Percentiles rank a stretch among this genome's conserved stretches.
phyloP scores from a whole-genome alignment of 371 early-diverging fungal species.

The Mucor indicus region DNA sequence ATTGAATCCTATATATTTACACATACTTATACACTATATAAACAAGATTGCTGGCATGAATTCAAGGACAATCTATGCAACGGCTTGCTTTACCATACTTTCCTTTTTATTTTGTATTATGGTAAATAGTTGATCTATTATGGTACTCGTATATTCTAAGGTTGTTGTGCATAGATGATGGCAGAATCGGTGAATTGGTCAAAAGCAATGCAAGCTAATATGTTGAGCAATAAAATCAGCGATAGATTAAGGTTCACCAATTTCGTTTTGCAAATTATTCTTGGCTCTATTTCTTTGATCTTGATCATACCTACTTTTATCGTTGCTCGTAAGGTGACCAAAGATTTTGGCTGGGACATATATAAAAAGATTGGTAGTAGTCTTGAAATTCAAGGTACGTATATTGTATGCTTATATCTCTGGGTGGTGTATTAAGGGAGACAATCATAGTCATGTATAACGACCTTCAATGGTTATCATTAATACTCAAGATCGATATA shows the following conservation, averaged over 20 bases:
- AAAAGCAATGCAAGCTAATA: too few relatives aligned
- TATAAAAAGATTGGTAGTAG: constrained; percentile 17
- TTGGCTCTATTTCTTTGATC: neutral
- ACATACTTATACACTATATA: neutral
- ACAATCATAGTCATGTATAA: constrained; percentile 1
- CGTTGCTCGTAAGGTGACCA: neutral
- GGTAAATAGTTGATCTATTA: neutral
- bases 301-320: neutral
- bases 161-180: neutral
- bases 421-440: neutral
- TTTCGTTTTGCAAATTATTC: neutral
- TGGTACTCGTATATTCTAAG: neutral
- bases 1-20: neutral
- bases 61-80: constrained; percentile 7
- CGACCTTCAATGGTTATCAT: constrained; percentile 4
- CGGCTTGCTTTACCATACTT: constrained; percentile 2
- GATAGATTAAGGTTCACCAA: neutral
- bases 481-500: constrained; percentile 8
- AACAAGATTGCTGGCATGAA: constrained; percentile 6
- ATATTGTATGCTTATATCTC: neutral
- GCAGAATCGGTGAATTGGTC: constrained; percentile 3
- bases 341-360: constrained; percentile 11
- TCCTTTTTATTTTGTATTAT: constrained; percentile 7
- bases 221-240: neutral
- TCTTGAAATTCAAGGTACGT: constrained; percentile 8